Conservation (phyloP, 805 yeast species). For the Nematodospora valgi region DNA sequence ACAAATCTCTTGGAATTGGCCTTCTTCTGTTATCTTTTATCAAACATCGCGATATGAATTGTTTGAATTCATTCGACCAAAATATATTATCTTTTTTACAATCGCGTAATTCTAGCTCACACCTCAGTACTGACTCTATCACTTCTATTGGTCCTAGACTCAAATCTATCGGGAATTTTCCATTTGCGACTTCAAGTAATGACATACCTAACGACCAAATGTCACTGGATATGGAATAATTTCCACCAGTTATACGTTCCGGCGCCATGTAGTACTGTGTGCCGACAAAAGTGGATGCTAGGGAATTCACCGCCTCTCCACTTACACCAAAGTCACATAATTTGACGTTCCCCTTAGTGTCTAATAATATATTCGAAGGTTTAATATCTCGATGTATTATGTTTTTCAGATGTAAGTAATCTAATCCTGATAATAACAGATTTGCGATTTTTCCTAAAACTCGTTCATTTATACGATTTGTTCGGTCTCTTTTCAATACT, state of each 20-base stretch:
- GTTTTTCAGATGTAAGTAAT: constrained; percentile 81
- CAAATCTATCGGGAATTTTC: constrained; percentile 62
- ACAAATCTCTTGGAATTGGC: constrained; percentile 92
- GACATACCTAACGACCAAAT: constrained; percentile 91
- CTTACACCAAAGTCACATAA: constrained; percentile 97
- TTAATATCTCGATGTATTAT: constrained; percentile 95
- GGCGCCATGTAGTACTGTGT: constrained; percentile 99
- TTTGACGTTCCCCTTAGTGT: constrained; percentile 76
- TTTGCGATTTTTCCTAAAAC: constrained; percentile 90
- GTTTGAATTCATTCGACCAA: constrained; percentile 83
- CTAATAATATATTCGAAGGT: constrained; percentile 87
- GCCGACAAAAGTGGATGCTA: constrained; percentile 96
- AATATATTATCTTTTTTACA: constrained; percentile 68
- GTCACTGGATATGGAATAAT: constrained; percentile 92
- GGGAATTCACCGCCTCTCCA: constrained; percentile 92
- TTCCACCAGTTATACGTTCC: constrained; percentile 92
- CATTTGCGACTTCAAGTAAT: constrained; percentile 85
- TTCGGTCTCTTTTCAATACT: constrained; percentile 56
- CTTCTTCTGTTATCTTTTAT: constrained; percentile 76
- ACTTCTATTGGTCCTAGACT: constrained; percentile 74
- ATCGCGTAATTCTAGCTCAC: constrained; percentile 76
- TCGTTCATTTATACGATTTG: constrained; percentile 88
- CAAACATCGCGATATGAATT: constrained; percentile 75
- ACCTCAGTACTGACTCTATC: constrained; percentile 73
- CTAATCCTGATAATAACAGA: constrained; percentile 77